Base-by-base conservation (phyloP, 2,329 filamentous ascomycete genomes). In the Dactylellina sp. region DNA sequence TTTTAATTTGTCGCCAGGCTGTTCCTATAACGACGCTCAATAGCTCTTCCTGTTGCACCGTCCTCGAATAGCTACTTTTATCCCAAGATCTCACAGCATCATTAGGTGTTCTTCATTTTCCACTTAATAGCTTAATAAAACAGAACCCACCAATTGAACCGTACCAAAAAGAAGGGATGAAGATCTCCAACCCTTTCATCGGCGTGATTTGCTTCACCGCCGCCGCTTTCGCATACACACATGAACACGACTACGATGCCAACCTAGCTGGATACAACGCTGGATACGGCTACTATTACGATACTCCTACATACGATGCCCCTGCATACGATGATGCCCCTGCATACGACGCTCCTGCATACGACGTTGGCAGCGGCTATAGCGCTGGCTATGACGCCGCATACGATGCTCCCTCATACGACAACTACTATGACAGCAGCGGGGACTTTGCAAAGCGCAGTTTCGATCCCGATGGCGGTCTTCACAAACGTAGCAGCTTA, bases 161-260 rank as follows among this genome's bases (percentile, higher is more conserved):
- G n/a, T n/a, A 22, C 32, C 22, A 37, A 32, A 66, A 66, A 42
- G n/a, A n/a, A n/a, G n/a, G n/a, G n/a, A 66, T 66, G 62, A 66
- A 59, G 28, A 28, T 66, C 24, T 66, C 62, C 12, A 56, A 44
- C 16, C 32, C 35, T 1, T 28, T 50, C 28, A 7, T 66, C 37
- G 42, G 42, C 28, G 11, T 46, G 20, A 11, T 42, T 9, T 24
- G 32, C 32, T 20, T 66, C 16, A 18, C 52, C 12, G 42, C 62
- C 32, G n/a, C 52, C 39, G 35, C 37, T 14, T 18, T 14, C 42
- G 39, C 50, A 32, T 32, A 32, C 22, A 16, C 18, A 40, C 18
- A 60, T 24, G 12, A 39, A 18, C 7, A 39, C 7, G 37, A 55
- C 50, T 24, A 39, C 32, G 42, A 25, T 7, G n/a, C 16, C 53